Evolutionary conservation across 129 eudicot genomes (phyloP), one percentile per base, ranked within the genome.

Genomic region (Rutidosis leptorrhynchoides): DNA sequence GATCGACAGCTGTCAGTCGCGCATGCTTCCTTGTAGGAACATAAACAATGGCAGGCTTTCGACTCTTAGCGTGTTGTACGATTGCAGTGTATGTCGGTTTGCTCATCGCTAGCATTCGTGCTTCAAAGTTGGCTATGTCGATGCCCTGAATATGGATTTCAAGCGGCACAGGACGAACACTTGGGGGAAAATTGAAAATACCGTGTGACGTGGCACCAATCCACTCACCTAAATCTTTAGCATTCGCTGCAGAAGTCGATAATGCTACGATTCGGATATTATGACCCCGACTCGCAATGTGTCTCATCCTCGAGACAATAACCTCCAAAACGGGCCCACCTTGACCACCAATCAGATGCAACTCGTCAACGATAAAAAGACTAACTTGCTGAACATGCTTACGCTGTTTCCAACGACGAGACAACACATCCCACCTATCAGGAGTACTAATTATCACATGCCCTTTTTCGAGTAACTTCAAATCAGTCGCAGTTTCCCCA

Each of bases 141-240:
- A 88, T 62, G 15, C 98, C 95, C 46, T 85, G 96, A 30, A 92
- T 91, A 75, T 91, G 94, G 21, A 91, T 85, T 49, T 92, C 98
- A 43, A 92, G 60, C 1, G 96, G 98, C 7, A 92, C 91, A 1
- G 98, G 96, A 58, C 98, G 76, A 6, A 92, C 96, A 28, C 85
- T 82, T 28, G 95, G 98, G 0, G 89, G 88, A 40, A 92, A 92
- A 67, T 92, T 92, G 77, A 92, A 92, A 55, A 88, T 87, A 30
- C 97, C 93, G 26, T 88, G 86, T 35, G 96, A 88, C 2, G 94
- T 85, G 29, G 94, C 98, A 40, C 98, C 96, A 15, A 92, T 92
- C 98, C 96, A 92, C 57, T 88, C 98, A 9, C 98, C 98, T 60
- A 92, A 72, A 83, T 92, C 98, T 72, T 85, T 92, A 45, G 98